Base-by-base conservation (phyloP, 208 protist genomes). In the Endotrypanum monterogeii region DNA sequence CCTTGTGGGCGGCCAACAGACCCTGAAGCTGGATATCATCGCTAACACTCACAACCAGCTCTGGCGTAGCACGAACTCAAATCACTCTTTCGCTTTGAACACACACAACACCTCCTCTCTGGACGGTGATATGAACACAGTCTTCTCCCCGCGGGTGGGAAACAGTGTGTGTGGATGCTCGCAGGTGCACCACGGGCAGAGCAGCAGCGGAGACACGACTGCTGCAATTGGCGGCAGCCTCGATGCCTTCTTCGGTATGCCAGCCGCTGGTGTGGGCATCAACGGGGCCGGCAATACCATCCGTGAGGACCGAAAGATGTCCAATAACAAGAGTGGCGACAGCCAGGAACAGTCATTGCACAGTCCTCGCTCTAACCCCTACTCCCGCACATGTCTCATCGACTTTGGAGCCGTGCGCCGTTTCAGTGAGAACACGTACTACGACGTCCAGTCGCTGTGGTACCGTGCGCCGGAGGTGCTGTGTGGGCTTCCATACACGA, bases 391-490 rank as follows among this genome's bases (percentile, higher is more conserved):
- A 52, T 85, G 80, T 61, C 88, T 99, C 52, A 99, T 99, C 78
- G 98, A 99, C 88, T 99, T 99, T 84, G 98, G 98, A 5, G 98
- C 95, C 37, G 96, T 95, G 37, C 99, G 98, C 76, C 98, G 95
- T 63, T 94, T 98, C 52, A 83, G 98, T 80, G 97, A 99, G 78
- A 94, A 97, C 74, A 85, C 84, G 1, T 99, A 99, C 83, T 98
- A 97, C 57, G 99, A 99, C 78, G 98, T 98, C 55, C 96, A 98
- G 83, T 98, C 94, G 11, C 79, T 96, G 18, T 95, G 96, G 91
- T 98, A 98, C 81, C 86, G 96, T 52, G 91, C 90, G 11, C 96
- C 96, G 35, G 96, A 98, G 85, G 96, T 98, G 35, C 62, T 98
- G 16, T 86, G 94, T 58, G 88, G 92, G 16, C 41, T 95, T n/a